Conservation (phyloP, 2,329 filamentous ascomycete species). For the Pseudomassariella vexata region DNA sequence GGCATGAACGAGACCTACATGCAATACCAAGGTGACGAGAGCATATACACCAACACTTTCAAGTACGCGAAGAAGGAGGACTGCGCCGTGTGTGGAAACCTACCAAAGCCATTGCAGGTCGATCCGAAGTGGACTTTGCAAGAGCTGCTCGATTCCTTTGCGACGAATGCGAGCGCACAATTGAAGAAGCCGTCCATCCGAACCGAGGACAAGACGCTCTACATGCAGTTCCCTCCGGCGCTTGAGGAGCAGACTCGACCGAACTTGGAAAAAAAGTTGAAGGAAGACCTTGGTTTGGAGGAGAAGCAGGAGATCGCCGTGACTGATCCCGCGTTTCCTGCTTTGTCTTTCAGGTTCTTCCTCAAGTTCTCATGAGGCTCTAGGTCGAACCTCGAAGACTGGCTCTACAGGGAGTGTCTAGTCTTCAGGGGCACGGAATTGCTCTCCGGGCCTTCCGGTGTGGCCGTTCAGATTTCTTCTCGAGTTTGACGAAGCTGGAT, state of each 20-base stretch:
- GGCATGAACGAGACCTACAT: constrained; percentile 86
- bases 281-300: constrained; percentile 60
- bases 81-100: constrained; percentile 87
- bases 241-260: constrained; percentile 78
- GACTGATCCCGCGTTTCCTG: constrained; percentile 82
- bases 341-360: constrained; percentile 58
- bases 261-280: constrained; percentile 74
- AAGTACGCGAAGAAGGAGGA: constrained; percentile 90
- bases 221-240: constrained; percentile 78
- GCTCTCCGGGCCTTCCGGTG: no score
- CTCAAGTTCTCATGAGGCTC: constrained; percentile 35
- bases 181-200: constrained; percentile 89
- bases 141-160: constrained; percentile 80
- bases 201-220: constrained; percentile 74
- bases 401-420: no score
- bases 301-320: constrained; percentile 88
- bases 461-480: no score
- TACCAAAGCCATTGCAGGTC: constrained; percentile 69
- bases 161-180: constrained; percentile 80
- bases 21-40: constrained; percentile 97
- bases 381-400: no score
- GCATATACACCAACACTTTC: constrained; percentile 96
- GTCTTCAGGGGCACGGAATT: no score
- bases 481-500: no score
- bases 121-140: constrained; percentile 68